Base-by-base conservation (phyloP, 768 basidiomycete genomes). In the Guyanaporus albipodus region DNA sequence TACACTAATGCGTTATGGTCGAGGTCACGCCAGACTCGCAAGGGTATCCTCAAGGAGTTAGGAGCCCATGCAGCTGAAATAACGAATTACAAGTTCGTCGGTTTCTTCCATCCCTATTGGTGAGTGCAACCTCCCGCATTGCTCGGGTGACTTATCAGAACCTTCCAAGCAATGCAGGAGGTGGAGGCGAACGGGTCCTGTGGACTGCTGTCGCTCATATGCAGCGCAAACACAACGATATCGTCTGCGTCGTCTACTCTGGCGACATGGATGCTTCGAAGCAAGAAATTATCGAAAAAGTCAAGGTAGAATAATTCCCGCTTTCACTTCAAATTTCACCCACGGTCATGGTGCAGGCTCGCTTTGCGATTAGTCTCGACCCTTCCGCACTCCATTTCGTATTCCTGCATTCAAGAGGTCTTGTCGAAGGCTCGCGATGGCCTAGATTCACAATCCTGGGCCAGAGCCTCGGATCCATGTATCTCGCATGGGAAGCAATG, bases 21-120 rank as follows among this genome's bases (percentile, higher is more conserved):
- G n/a, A 56, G 46, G 12, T 65, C 63, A 14, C 19, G 38, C 19
- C 53, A 34, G 32, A 37, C 45, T 18, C 63, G 64, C 38, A 48
- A 47, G 24, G 41, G 38, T 9, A 49, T 67, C 32, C 51, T 67
- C 22, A 45, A 42, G 26, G 48, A 56, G 11, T n/a, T 66, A 5
- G 54, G 53, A 8, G 10, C 46, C 17, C 12, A 37, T 21, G 32
- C 19, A 14, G 28, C 44, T 0, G 14, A 48, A 26, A 11, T 40
- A 8, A 51, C 14, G 24, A 40, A 48, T 5, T 49, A 49, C 38
- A 69, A 59, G 37, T 67, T 93, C 17, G 71, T 93, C 3, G 93
- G 87, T 0, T 87, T 94, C 70, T 95, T 96, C 63, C 94, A 98
- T 71, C 94, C 94, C 0, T 98, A 94, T 63, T 98, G 93, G 93